Evolutionary conservation across 2,329 filamentous ascomycete genomes (phyloP).

Genomic region (Massarina eburnea): DNA sequence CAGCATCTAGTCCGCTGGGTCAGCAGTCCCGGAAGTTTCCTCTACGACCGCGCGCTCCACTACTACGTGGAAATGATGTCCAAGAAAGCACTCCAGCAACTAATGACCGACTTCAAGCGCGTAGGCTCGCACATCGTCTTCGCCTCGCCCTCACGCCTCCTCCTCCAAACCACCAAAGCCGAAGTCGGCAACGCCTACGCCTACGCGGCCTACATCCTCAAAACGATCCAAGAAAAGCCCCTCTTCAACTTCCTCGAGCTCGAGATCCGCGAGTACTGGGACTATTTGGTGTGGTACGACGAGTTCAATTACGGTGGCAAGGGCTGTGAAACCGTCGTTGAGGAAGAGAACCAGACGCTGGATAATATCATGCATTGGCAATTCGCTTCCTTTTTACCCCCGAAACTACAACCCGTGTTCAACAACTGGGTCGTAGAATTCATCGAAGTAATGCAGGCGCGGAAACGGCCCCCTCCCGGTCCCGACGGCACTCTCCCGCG

Average conservation of each 20-base stretch:
- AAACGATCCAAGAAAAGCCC: conserved; percentile 93
- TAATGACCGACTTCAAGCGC: conserved; percentile 94
- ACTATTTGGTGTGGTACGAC: conserved; percentile 98
- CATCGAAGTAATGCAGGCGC: conserved; percentile 86
- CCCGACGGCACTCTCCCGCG: conserved; percentile 56
- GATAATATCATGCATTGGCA: conserved; percentile 99
- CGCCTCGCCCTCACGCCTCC: conserved; percentile 82
- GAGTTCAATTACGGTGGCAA: conserved; percentile 98
- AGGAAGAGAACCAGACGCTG: conserved; percentile 74
- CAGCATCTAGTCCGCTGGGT: conserved; percentile 98
- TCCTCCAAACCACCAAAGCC: conserved; percentile 93
- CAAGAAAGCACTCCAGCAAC: conserved; percentile 91
- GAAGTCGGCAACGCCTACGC: conserved; percentile 96
- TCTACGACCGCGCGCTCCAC: conserved; percentile 91
- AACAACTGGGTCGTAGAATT: conserved; percentile 94
- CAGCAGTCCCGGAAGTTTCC: conserved; percentile 86
- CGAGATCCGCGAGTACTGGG: conserved; percentile 98
- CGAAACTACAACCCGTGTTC: conserved; percentile 79
- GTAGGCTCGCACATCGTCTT: conserved; percentile 97
- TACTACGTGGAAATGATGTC: conserved; percentile 99
- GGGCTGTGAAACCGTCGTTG: conserved; percentile 78
- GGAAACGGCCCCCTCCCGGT: conserved; percentile 63
- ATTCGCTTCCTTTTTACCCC: conserved; percentile 83
- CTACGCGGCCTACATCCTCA: conserved; percentile 96
- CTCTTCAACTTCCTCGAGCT: conserved; percentile 97